Evolutionary conservation across 352 stramenopile species (phyloP), one percentile per base, ranked within the genome.

Genomic region (Phytophthora cactorum): DNA sequence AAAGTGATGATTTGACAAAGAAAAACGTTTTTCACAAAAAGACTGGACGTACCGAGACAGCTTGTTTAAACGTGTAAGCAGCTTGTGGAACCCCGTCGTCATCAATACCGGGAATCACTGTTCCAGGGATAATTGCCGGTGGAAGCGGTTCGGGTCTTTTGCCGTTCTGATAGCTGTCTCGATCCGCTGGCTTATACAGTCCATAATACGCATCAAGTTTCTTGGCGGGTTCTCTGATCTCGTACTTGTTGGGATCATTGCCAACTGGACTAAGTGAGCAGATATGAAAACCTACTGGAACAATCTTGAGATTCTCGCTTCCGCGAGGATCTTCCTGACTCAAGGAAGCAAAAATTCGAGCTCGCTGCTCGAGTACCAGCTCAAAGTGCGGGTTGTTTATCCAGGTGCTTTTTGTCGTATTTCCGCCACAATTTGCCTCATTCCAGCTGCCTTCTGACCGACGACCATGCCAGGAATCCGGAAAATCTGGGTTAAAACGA

Each of bases 361-460:
- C 81, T 4, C 78, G 80, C 31, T 91, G 75, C 38, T 90, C 71
- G 1, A 97, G 49, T 22, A 72, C 61, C 4, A 97, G 59, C 29
- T 93, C 82, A 50, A 94, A 95, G 34, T 82, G 89, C 0, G 91
- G 91, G 27, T 97, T 97, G 52, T 91, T 93, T 31, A 90, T 79
- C 89, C 91, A 97, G 0, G 91, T 97, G n/a, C 68, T 91, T 58
- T 93, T 90, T 0, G 74, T 90, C 0, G 74, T 85, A 61, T 96
- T 96, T 11, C 89, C 86, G 17, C 88, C 90, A 51, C 81, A 91
- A n/a, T 74, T 93, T 1, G 57, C 49, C 63, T 95, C 84, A 41
- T 90, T 89, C 90, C 90, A 97, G 34, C 68, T 78, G 0, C 89
- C 89, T 74, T 92, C 72, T 0, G 92, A 79, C 0, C 89, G 80